Conservation (phyloP, 2,329 filamentous ascomycete genomes). For the Diaporthe vexans region DNA sequence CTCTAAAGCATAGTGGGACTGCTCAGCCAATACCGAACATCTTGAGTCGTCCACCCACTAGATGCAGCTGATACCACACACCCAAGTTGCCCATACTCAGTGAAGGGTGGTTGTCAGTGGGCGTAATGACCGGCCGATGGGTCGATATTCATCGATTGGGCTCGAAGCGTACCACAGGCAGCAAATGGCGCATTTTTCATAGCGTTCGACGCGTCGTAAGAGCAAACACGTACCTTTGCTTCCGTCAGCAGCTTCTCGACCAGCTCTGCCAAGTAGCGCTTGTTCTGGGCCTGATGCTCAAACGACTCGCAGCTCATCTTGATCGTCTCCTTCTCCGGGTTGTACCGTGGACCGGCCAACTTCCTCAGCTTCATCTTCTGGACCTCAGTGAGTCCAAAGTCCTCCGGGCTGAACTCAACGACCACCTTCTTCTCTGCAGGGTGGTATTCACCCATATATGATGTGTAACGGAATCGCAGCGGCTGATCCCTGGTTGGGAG, state of each 20-base stretch:
- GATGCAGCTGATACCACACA: not conserved
- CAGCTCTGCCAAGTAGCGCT: constrained; percentile 88
- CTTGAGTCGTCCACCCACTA: not conserved
- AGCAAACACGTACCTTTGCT: constrained; percentile 70
- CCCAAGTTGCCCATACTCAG: not conserved
- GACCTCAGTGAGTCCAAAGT: constrained; percentile 76
- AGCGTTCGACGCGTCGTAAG: not conserved
- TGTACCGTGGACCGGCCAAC: constrained; percentile 87
- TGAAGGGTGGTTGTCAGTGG: not conserved
- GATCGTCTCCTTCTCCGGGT: constrained; percentile 83
- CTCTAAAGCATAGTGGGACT: not conserved
- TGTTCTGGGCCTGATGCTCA: constrained; percentile 93
- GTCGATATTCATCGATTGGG: no score
- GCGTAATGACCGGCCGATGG: not conserved
- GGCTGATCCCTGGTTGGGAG: constrained; percentile 77
- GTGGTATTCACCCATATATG: constrained; percentile 94
- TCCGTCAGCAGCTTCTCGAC: constrained; percentile 80
- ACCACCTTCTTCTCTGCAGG: constrained; percentile 95
- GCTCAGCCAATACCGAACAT: no score
- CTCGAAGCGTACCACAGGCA: not conserved
- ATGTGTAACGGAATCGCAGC: constrained; percentile 95
- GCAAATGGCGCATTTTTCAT: no score
- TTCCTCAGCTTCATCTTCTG: constrained; percentile 89
- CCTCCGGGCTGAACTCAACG: constrained; percentile 84
- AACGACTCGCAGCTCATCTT: constrained; percentile 94